Conservation (phyloP, 2,329 filamentous ascomycete genomes). For the Xylogone sp. region DNA sequence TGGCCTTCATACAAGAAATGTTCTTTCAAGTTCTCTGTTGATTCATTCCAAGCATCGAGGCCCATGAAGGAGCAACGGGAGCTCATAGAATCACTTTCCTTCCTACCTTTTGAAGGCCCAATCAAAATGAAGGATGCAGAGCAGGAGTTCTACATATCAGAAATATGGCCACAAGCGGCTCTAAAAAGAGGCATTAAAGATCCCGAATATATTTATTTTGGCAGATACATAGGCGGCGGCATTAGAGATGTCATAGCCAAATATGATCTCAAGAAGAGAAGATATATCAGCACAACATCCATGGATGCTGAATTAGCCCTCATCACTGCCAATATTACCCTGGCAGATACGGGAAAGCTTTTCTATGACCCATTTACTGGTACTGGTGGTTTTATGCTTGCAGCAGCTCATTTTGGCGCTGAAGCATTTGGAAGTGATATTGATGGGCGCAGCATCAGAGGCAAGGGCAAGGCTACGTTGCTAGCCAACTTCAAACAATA, state of each 20-base stretch:
- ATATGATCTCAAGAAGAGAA: slow-evolving; percentile 88
- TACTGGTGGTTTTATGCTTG: slow-evolving; percentile 87
- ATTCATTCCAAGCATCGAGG: slow-evolving; percentile 76
- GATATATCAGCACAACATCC: slow-evolving; percentile 91
- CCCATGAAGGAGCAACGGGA: slow-evolving; percentile 58
- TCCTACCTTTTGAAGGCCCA: slow-evolving; percentile 71
- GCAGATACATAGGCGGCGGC: slow-evolving; percentile 64
- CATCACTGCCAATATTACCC: slow-evolving; percentile 85
- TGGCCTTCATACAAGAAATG: slow-evolving; percentile 63
- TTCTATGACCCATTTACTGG: slow-evolving; percentile 96
- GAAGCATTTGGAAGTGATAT: slow-evolving; percentile 85
- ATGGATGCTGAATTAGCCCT: slow-evolving; percentile 96
- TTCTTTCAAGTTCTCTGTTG: slow-evolving; percentile 81
- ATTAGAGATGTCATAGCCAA: slow-evolving; percentile 64
- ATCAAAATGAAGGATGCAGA: slow-evolving; percentile 74
- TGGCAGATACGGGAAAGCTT: slow-evolving; percentile 76
- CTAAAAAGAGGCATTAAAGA: slow-evolving; percentile 43
- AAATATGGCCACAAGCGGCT: slow-evolving; percentile 65
- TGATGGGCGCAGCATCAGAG: slow-evolving; percentile 83
- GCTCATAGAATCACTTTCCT: slow-evolving; percentile 79
- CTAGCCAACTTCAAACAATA: slow-evolving; percentile 83
- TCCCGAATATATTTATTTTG: slow-evolving; percentile 65
- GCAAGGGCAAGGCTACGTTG: slow-evolving; percentile 49
- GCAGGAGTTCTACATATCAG: slow-evolving; percentile 74
- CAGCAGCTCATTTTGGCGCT: slow-evolving; percentile 87